Conservation (phyloP, 306 rosid genomes). For the Rosa rugosa region DNA sequence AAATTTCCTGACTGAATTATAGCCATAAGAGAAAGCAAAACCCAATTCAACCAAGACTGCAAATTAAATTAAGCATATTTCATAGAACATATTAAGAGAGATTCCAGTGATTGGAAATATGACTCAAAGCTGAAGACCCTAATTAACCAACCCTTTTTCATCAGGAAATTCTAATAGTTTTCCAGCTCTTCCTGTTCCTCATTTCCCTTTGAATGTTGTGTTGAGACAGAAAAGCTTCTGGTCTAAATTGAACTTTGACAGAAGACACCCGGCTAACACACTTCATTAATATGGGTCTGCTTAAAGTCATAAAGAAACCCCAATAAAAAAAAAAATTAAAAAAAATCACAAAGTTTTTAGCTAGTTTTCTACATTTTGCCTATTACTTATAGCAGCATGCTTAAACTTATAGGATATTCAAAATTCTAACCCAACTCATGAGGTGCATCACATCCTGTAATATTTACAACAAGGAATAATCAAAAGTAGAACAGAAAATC, state of each 20-base stretch:
- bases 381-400: neutral
- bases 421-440: neutral
- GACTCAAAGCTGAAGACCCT: neutral
- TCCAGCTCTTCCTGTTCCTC: neutral
- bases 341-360: neutral
- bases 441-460: neutral
- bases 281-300: neutral
- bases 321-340: neutral
- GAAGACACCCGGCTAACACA: neutral
- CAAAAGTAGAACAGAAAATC: neutral
- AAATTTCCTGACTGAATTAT: conserved; percentile 1
- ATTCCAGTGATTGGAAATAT: neutral
- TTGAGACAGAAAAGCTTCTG: neutral
- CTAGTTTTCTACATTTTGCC: neutral
- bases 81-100: neutral
- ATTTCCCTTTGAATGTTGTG: neutral
- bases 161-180: neutral
- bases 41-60: neutral
- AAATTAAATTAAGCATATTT: neutral
- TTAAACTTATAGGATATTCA: neutral
- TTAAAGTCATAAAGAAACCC: neutral
- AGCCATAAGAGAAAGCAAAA: neutral
- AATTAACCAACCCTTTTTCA: neutral
- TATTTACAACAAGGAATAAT: neutral
- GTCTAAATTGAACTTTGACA: neutral